Percentiles rank a stretch among this genome's conserved stretches.
Conservation (phyloP, 345 rosid species). For the Citrus australasica region DNA sequence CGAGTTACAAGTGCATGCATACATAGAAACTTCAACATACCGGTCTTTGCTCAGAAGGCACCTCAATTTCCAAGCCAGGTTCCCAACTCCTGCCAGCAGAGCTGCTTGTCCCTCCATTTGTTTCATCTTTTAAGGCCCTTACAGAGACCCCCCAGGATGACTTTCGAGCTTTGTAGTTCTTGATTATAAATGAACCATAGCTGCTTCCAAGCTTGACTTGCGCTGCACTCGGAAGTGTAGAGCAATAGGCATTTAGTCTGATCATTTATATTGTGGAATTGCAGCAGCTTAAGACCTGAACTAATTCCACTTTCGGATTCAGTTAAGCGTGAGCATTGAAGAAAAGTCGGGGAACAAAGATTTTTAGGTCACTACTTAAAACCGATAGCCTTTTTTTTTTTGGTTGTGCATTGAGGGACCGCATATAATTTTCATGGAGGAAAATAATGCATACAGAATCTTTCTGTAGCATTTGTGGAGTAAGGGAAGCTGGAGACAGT, state of each 20-base stretch:
- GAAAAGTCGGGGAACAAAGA: constrained; percentile 13
- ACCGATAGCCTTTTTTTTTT: background rate
- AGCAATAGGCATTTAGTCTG: constrained; percentile 51
- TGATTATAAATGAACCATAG: constrained; percentile 37
- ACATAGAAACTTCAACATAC: constrained; percentile 31
- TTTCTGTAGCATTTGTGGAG: background rate
- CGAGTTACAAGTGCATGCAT: background rate
- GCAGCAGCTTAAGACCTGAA: background rate
- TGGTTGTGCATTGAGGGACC: constrained; percentile 5
- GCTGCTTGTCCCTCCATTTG: constrained; percentile 47
- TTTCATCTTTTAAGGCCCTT: constrained; percentile 65
- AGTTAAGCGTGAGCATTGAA: constrained; percentile 6
- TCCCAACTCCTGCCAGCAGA: constrained; percentile 76
- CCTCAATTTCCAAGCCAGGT: constrained; percentile 77
- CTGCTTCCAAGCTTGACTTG: constrained; percentile 43
- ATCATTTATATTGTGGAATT: constrained; percentile 43
- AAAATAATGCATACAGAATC: constrained; percentile 20
- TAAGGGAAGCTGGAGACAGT: background rate
- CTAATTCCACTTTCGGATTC: background rate
- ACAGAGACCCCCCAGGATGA: constrained; percentile 31
- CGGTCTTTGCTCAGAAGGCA: constrained; percentile 93
- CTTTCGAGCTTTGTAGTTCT: constrained; percentile 24
- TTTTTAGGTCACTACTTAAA: background rate
- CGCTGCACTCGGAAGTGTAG: constrained; percentile 43
- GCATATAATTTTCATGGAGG: constrained; percentile 32